phyloP scores from a whole-genome alignment of 2,329 filamentous ascomycete species.

The Diaporthe caulivora region DNA sequence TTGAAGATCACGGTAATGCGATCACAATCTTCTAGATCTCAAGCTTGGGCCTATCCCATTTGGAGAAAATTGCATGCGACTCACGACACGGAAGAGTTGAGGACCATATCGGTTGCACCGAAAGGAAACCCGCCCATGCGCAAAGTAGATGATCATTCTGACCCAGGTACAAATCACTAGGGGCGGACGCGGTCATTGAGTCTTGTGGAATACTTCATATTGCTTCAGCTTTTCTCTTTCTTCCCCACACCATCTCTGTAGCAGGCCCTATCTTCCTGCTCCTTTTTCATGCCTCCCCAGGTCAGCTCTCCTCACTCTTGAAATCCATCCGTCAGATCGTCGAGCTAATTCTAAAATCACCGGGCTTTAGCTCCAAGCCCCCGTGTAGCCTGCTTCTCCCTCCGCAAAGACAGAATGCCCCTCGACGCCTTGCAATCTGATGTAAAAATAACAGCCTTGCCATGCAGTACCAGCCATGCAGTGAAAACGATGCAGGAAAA shows the following conservation, averaged over 20 bases:
- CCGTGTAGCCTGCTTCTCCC: slow-evolving; percentile 8
- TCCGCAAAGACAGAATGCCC: slow-evolving; percentile 11
- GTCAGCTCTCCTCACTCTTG: neutral
- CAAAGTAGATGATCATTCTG: neutral
- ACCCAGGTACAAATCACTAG: neutral
- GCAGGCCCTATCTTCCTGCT: neutral
- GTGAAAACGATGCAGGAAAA: slow-evolving; percentile 26
- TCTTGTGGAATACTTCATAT: neutral
- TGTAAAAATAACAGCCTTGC: slow-evolving; percentile 26
- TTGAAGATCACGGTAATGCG: slow-evolving; percentile 14
- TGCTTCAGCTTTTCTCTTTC: slow-evolving; percentile 8
- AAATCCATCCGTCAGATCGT: neutral
- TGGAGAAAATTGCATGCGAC: neutral
- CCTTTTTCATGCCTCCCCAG: neutral
- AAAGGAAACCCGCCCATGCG: neutral
- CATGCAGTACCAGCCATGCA: slow-evolving; percentile 38
- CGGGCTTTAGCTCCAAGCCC: slow-evolving; percentile 17
- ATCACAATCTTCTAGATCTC: neutral
- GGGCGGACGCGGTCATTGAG: neutral
- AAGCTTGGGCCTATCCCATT: neutral
- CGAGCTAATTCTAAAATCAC: slow-evolving; percentile 29
- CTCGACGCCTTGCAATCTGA: slow-evolving; percentile 37
- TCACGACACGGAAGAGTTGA: neutral
- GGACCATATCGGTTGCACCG: neutral
- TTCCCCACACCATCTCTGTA: neutral